Percentiles rank a stretch among this genome's conserved stretches.
Evolutionary conservation across 257 asterid genomes (phyloP).

Genomic region (Solanum medicagineum): DNA sequence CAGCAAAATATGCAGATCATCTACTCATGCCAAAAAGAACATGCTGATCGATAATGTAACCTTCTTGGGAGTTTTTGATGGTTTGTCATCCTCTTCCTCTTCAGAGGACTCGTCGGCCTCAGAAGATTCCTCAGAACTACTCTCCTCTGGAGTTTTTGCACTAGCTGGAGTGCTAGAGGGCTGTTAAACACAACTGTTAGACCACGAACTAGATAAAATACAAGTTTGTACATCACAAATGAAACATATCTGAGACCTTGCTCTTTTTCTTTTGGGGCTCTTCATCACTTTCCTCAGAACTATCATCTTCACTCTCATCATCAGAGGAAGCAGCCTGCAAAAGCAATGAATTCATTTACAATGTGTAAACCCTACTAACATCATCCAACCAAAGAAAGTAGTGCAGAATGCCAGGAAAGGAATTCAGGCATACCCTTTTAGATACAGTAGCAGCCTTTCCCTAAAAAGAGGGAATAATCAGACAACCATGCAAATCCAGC

Average conservation of each 20-base stretch:
- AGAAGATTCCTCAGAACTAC: conserved; percentile 37
- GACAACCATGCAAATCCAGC: conserved; percentile 8
- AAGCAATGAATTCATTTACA: neutral
- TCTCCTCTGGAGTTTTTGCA: conserved; percentile 4
- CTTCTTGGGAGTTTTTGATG: conserved; percentile 30
- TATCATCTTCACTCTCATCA: conserved; percentile 18
- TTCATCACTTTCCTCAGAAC: conserved; percentile 37
- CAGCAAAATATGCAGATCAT: neutral
- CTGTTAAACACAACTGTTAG: neutral
- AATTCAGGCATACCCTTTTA: neutral
- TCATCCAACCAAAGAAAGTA: neutral
- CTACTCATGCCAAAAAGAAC: neutral
- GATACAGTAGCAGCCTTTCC: neutral
- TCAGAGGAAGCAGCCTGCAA: neutral
- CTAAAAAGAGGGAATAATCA: conserved; percentile 18
- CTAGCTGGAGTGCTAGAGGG: neutral
- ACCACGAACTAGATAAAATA: neutral
- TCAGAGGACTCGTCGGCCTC: conserved; percentile 42
- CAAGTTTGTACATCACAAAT: neutral
- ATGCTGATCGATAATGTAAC: neutral
- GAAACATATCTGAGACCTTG: conserved; percentile 16
- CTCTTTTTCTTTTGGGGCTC: conserved; percentile 39
- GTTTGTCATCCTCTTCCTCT: conserved; percentile 41
- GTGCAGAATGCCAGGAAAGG: neutral
- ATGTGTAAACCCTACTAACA: neutral